Evolutionary conservation across 768 basidiomycete species (phyloP), one percentile per base, ranked within the genome.

Genomic region (Tulasnella sp.): DNA sequence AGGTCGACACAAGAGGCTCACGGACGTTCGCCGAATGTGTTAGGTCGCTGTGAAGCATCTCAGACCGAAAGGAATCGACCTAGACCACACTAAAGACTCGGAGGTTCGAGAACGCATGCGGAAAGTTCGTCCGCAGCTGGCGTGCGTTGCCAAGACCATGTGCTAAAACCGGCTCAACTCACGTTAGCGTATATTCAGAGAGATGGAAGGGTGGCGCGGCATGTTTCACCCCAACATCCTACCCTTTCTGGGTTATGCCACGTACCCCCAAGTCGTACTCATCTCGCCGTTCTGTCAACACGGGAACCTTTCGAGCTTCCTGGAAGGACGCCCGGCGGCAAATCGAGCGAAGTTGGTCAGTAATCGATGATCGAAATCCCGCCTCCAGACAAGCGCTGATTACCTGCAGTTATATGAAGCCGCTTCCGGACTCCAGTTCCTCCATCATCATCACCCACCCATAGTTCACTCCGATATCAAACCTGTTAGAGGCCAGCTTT

Each of bases 21-120:
- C 6, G 40, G 29, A 32, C 23, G 11, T 18, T 35, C 26, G 13
- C 26, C 40, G 3, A 70, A 72, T 40, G 37, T 2, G n/a, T 37
- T 67, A 76, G 75, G 75, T 76, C 42, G 75, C 75, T 69, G 75
- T 76, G 46, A 76, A 76, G 55, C 75, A 76, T 57, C 48, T 76
- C 26, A 46, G 75, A 57, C 51, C 75, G 13, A 55, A 61, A 11
- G 55, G 57, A 35, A 76, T 76, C 16, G 75, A 76, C 42, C 20
- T 76, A 6, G 35, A n/a, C 10, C 29, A 40, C 6, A 76, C 75
- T 11, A n/a, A 57, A 32, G 75, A 67, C 20, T 23, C 75, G 32
- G 75, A 61, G 13, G 9, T 76, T 6, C 75, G 57, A 7, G 75
- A 76, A 26, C 46, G 75, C 32, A 51, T 76, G 51, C 48, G 51